Evolutionary conservation across 768 basidiomycete species (phyloP).

Genomic region (Trametes meyenii): DNA sequence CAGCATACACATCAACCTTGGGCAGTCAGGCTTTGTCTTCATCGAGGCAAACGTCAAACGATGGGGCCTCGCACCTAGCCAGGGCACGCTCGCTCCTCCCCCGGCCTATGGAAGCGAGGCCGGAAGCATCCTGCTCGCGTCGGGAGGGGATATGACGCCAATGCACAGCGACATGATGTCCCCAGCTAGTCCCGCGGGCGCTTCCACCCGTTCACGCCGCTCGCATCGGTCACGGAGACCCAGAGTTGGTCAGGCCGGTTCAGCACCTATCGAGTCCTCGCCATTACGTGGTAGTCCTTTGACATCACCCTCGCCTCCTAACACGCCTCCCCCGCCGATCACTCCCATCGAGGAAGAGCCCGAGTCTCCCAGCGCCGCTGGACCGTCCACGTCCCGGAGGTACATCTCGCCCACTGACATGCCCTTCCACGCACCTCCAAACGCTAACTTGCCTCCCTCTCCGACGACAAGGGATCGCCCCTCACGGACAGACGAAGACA

Average conservation of each 20-base stretch:
- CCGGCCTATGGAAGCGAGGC: slow-evolving; percentile 98
- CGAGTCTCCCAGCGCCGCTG: slow-evolving; percentile 46
- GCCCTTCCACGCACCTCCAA: slow-evolving; percentile 58
- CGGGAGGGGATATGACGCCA: slow-evolving; percentile 56
- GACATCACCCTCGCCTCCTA: slow-evolving; percentile 47
- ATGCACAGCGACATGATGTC: slow-evolving; percentile 40
- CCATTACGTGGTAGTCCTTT: slow-evolving; percentile 61
- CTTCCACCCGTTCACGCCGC: slow-evolving; percentile 55
- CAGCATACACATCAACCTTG: slow-evolving; percentile 95
- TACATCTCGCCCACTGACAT: slow-evolving; percentile 67
- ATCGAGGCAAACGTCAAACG: slow-evolving; percentile 99
- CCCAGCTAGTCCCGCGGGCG: slow-evolving; percentile 48
- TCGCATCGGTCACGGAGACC: slow-evolving; percentile 63
- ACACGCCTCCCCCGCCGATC: slow-evolving; percentile 63
- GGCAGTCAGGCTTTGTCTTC: slow-evolving; percentile 97
- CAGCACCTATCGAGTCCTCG: slow-evolving; percentile 58
- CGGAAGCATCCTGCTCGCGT: slow-evolving; percentile 93
- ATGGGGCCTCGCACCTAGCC: slow-evolving; percentile 97
- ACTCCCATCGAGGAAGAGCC: slow-evolving; percentile 75
- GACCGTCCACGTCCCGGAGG: slow-evolving; percentile 50
- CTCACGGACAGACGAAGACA: slow-evolving; percentile 35
- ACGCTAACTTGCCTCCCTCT: slow-evolving; percentile 51
- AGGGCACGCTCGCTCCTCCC: slow-evolving; percentile 95
- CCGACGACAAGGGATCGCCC: slow-evolving; percentile 32
- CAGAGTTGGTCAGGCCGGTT: slow-evolving; percentile 44